Evolutionary conservation across 139 green algal genomes (phyloP).

Genomic region (Ettlia oleoabundans): DNA sequence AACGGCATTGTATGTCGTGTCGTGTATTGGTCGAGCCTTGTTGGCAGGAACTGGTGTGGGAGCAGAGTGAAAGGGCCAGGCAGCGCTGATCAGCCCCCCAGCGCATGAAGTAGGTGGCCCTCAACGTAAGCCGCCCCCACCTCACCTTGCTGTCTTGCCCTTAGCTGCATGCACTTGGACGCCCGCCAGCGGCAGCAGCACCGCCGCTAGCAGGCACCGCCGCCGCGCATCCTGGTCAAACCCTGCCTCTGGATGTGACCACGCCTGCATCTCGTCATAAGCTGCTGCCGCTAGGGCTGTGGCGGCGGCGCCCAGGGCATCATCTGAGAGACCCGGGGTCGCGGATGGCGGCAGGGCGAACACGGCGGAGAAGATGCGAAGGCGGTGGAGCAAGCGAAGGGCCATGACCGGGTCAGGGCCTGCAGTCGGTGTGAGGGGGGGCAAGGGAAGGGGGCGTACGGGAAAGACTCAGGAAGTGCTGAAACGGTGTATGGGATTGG

Average conservation of each 20-base stretch:
- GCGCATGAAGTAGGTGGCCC: not conserved
- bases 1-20: no score
- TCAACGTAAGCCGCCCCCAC: slow-evolving; percentile 2
- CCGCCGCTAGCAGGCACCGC: slow-evolving; percentile 71
- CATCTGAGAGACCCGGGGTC: slow-evolving; percentile 20
- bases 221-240: slow-evolving; percentile 62
- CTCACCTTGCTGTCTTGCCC: slow-evolving; percentile 47
- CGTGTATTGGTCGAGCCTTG: no score
- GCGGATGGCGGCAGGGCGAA: slow-evolving; percentile 61
- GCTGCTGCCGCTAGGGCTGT: not conserved
- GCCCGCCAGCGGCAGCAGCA: slow-evolving; percentile 78
- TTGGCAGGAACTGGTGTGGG: no score
- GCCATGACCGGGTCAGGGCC: slow-evolving; percentile 69
- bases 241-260: not conserved
- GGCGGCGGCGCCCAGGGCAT: not conserved
- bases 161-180: slow-evolving; percentile 44
- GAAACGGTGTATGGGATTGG: not conserved
- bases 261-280: slow-evolving; percentile 34
- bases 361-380: slow-evolving; percentile 78
- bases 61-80: no score
- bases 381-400: slow-evolving; percentile 68
- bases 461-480: not conserved
- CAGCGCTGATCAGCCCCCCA: not conserved
- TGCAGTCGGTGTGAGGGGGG: slow-evolving; percentile 43
- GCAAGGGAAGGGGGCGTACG: not conserved